These are phyloP conservation scores for Pichia sp. DNA, from an alignment of 1,139 yeast species.

Conservation along the genomic window DNA sequence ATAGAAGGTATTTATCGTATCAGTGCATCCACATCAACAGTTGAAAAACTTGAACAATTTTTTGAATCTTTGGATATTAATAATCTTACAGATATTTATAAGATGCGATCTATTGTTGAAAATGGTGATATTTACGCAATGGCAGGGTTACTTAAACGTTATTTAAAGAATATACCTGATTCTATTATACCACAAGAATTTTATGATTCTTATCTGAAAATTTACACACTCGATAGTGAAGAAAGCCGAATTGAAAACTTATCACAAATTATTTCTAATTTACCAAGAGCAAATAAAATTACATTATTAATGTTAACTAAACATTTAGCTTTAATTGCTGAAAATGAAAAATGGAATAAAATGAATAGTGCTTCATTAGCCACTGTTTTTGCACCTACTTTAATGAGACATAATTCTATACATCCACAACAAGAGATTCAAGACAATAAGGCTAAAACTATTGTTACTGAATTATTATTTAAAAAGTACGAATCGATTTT, in stretches of 20 bases:
- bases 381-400: conserved; percentile 93
- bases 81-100: conserved; percentile 35
- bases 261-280: conserved; percentile 25
- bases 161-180: conserved; percentile 75
- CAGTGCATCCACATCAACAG: conserved; percentile 80
- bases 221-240: conserved; percentile 32
- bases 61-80: conserved; percentile 31
- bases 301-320: conserved; percentile 51
- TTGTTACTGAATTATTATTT: conserved; percentile 70
- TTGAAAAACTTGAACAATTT: conserved; percentile 46
- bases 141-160: conserved; percentile 80
- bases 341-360: conserved; percentile 46
- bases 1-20: conserved; percentile 87
- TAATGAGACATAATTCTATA: conserved; percentile 58
- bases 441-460: conserved; percentile 82
- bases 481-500: conserved; percentile 45
- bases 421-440: conserved; percentile 78
- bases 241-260: conserved; percentile 31
- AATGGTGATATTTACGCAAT: conserved; percentile 78
- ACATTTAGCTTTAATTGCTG: conserved; percentile 58
- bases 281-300: conserved; percentile 66
- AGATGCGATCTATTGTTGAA: conserved; percentile 40
- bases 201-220: conserved; percentile 60
- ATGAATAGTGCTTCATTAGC: conserved; percentile 83
- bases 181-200: conserved; percentile 70